Conservation (phyloP, 768 basidiomycete species). For the Lactarius evosmus region DNA sequence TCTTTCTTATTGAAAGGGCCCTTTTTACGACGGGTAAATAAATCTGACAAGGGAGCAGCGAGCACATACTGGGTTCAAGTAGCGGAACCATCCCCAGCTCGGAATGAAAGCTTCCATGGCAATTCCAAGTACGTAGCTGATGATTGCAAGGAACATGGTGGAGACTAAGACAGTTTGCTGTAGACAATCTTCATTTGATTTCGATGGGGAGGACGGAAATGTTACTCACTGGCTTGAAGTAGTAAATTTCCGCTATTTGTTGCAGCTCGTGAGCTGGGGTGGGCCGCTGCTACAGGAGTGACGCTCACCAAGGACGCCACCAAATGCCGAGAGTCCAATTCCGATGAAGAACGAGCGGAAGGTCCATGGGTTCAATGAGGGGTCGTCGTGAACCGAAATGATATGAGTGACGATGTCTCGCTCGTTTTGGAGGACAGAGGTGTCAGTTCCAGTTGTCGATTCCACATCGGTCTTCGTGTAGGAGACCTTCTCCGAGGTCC, state of each 20-base stretch:
- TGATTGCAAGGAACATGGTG: constrained; percentile 51
- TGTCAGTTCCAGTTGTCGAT: constrained; percentile 32
- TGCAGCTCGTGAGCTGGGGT: constrained; percentile 44
- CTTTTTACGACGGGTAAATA: constrained; percentile 32
- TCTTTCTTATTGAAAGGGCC: constrained; percentile 60
- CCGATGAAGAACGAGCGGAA: constrained; percentile 46
- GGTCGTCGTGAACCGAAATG: constrained; percentile 47
- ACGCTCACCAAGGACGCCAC: constrained; percentile 47
- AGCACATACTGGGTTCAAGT: constrained; percentile 48
- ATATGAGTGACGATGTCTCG: constrained; percentile 49
- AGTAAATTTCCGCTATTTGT: constrained; percentile 55
- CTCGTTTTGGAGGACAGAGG: constrained; percentile 43
- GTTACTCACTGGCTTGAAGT: constrained; percentile 51
- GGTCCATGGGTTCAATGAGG: constrained; percentile 47
- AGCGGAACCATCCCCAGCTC: constrained; percentile 42
- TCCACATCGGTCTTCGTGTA: constrained; percentile 38
- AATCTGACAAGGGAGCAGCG: neutral
- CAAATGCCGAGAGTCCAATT: constrained; percentile 48
- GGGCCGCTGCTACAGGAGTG: neutral
- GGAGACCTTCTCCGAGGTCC: constrained; percentile 12
- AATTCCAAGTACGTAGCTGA: constrained; percentile 50
- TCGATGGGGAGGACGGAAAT: neutral
- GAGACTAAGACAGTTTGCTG: constrained; percentile 54
- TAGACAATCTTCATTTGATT: neutral
- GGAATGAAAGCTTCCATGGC: constrained; percentile 48